A percentile compares a stretch with the other conserved stretches of the same genome.
These are phyloP conservation scores for Diospyros lotus DNA, from an alignment of 148 eudicot species.

Conservation along the genomic window DNA sequence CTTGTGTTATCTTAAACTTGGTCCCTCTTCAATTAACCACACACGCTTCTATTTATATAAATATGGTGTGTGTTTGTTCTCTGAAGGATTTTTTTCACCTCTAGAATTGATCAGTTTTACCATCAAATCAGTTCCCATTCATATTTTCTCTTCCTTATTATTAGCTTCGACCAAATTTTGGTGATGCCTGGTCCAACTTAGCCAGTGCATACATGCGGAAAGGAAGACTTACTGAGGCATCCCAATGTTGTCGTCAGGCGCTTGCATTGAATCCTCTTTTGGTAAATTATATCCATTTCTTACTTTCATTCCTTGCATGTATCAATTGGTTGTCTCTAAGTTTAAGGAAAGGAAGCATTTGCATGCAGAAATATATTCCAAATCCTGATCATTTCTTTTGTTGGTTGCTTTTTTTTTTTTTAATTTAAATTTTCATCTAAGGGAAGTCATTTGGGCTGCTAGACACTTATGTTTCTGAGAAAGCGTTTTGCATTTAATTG, in stretches of 20 bases:
- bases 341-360: background rate
- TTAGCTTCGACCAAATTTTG: constrained; percentile 88
- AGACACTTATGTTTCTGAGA: background rate
- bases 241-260: constrained; percentile 90
- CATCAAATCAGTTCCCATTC: background rate
- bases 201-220: constrained; percentile 86
- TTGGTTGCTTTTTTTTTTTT: background rate
- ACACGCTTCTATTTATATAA: no score
- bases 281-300: constrained; percentile 27
- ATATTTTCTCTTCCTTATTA: background rate
- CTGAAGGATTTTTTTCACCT: background rate
- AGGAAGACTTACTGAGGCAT: constrained; percentile 75
- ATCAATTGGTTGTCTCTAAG: background rate
- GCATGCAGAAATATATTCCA: background rate
- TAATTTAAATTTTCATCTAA: background rate
- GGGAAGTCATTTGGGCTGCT: background rate
- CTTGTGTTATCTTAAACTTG: background rate
- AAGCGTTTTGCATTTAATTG: background rate
- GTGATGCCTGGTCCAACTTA: constrained; percentile 96
- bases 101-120: background rate
- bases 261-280: constrained; percentile 69
- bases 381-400: background rate
- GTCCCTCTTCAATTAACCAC: background rate
- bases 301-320: background rate
- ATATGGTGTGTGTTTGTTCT: background rate